Evolutionary conservation across 2,329 filamentous ascomycete species (phyloP).

Genomic region (Stagonosporopsis chrysanthemi): DNA sequence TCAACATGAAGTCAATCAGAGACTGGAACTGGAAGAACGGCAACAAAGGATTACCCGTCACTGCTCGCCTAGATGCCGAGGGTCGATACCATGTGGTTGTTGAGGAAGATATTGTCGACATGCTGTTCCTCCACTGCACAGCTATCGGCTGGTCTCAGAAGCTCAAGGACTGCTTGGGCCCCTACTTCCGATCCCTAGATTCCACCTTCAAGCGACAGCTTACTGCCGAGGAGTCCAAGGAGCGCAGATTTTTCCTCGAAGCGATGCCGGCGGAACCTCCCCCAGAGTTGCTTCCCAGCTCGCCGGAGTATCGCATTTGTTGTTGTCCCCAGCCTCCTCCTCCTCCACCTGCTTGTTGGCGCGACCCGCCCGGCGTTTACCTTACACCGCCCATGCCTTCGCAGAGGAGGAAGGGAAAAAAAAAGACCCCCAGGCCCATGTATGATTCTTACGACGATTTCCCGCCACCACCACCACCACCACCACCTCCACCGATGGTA

Average conservation of each 20-base stretch:
- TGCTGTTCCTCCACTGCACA: slow-evolving; percentile 36
- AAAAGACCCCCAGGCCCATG: background rate
- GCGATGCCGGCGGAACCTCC: slow-evolving; percentile 2
- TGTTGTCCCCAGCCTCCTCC: background rate
- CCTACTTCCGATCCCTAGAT: background rate
- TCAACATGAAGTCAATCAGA: slow-evolving; percentile 36
- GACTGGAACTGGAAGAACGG: slow-evolving; percentile 37
- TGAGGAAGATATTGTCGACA: slow-evolving; percentile 40
- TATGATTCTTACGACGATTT: background rate
- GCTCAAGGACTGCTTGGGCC: slow-evolving; percentile 25
- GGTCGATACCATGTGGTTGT: slow-evolving; percentile 34
- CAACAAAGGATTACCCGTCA: slow-evolving; percentile 33
- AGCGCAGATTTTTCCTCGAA: slow-evolving; percentile 32
- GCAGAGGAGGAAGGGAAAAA: background rate
- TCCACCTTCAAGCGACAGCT: background rate
- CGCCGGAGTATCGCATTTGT: background rate
- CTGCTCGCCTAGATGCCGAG: slow-evolving; percentile 28
- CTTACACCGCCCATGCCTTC: background rate
- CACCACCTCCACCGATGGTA: background rate
- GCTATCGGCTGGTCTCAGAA: slow-evolving; percentile 33
- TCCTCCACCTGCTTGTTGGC: background rate
- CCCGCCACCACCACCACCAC: background rate
- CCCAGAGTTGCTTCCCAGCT: background rate
- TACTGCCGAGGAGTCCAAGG: slow-evolving; percentile 9
- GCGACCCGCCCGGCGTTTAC: background rate